Evolutionary conservation across 2,329 filamentous ascomycete species (phyloP).

Genomic region (Trichophyton benhamiae): DNA sequence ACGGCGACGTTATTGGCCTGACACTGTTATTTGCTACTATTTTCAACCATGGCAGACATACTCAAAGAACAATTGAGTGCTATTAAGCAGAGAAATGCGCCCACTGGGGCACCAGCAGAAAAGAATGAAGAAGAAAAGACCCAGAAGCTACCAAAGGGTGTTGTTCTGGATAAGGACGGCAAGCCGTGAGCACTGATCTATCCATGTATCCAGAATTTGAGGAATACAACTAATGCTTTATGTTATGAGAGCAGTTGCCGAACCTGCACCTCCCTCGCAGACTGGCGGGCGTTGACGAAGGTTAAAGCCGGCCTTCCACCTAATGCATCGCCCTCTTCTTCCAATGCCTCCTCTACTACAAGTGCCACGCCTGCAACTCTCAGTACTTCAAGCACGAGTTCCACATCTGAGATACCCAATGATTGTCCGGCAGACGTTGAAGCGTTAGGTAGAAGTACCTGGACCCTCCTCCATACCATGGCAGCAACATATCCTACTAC

Average conservation of each 20-base stretch:
- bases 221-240: neutral
- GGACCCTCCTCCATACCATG: slow-evolving; percentile 88
- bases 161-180: slow-evolving; percentile 39
- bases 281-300: slow-evolving; percentile 36
- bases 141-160: slow-evolving; percentile 32
- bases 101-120: neutral
- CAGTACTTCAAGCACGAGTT: neutral
- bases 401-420: slow-evolving; percentile 31
- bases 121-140: slow-evolving; percentile 15
- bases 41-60: slow-evolving; percentile 14
- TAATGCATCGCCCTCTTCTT: slow-evolving; percentile 14
- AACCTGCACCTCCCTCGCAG: slow-evolving; percentile 37
- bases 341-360: slow-evolving; percentile 23
- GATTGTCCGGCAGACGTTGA: slow-evolving; percentile 91
- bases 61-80: slow-evolving; percentile 18
- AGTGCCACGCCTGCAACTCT: neutral
- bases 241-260: slow-evolving; percentile 29
- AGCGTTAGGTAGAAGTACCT: slow-evolving; percentile 69
- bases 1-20: neutral
- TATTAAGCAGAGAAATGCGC: slow-evolving; percentile 9
- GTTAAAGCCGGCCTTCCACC: slow-evolving; percentile 19
- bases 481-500: slow-evolving; percentile 69
- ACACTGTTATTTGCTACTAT: neutral
- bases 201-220: neutral
- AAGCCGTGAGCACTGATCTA: slow-evolving; percentile 32